Conservation (phyloP, 2,329 filamentous ascomycete genomes). For the Paecilomyces sp. region DNA sequence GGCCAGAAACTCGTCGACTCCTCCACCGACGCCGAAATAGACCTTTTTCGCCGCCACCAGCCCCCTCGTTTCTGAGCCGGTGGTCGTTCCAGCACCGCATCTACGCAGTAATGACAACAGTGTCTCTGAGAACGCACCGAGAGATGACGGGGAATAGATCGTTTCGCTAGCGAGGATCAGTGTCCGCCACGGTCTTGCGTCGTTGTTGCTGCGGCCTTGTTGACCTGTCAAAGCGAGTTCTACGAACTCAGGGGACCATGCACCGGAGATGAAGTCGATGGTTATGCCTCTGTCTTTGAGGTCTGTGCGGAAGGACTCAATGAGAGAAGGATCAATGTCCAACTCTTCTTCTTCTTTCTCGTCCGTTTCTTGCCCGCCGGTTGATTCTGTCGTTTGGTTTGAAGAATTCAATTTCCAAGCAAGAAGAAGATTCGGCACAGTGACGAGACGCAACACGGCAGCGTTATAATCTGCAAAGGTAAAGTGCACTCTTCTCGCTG, state of each 20-base stretch:
- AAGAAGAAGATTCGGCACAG: conserved; percentile 54
- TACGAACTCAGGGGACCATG: conserved; percentile 46
- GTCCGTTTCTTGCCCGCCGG: conserved; percentile 4
- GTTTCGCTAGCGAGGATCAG: conserved; percentile 57
- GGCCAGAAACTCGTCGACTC: conserved; percentile 52
- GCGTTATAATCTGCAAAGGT: conserved; percentile 57
- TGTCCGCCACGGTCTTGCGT: conserved; percentile 23
- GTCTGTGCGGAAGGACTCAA: conserved; percentile 38
- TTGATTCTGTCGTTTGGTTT: neutral
- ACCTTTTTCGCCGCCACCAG: conserved; percentile 58
- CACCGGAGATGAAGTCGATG: conserved; percentile 52
- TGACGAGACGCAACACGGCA: conserved; percentile 53
- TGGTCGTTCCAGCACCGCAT: conserved; percentile 10
- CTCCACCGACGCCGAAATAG: conserved; percentile 61
- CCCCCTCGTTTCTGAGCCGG: conserved; percentile 32
- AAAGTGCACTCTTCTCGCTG: conserved; percentile 37
- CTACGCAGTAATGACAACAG: conserved; percentile 44
- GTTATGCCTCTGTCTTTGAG: conserved; percentile 38
- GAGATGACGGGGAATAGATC: conserved; percentile 53
- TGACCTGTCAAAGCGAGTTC: conserved; percentile 32
- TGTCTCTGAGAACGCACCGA: conserved; percentile 49
- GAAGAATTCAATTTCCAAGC: conserved; percentile 38
- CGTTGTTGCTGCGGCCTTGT: neutral
- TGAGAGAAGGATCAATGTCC: conserved; percentile 43
- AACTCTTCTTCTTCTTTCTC: conserved; percentile 30